These are phyloP conservation scores for Gloeostereum incarnatum DNA, from an alignment of 768 basidiomycete species.

Conservation along the genomic window DNA sequence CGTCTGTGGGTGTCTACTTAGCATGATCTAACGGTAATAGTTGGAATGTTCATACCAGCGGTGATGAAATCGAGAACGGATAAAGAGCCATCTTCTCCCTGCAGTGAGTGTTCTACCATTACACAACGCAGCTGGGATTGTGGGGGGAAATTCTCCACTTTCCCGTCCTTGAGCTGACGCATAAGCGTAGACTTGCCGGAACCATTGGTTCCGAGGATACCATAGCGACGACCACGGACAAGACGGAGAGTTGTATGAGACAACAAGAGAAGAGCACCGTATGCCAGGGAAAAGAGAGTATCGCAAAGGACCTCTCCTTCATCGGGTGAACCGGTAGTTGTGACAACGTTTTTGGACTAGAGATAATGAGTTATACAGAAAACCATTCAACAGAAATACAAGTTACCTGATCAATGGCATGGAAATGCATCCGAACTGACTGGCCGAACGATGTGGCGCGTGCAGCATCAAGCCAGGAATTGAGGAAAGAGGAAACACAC, in stretches of 20 bases:
- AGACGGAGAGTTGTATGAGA: constrained; percentile 91
- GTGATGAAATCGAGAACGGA: constrained; percentile 88
- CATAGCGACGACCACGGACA: constrained; percentile 86
- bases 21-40: not conserved
- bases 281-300: constrained; percentile 91
- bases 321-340: constrained; percentile 33
- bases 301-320: constrained; percentile 88
- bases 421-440: constrained; percentile 61
- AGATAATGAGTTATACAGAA: constrained; percentile 4
- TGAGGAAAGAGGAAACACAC: constrained; percentile 64
- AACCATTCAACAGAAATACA: constrained; percentile 4
- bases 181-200: constrained; percentile 94
- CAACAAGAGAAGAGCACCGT: constrained; percentile 87
- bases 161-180: constrained; percentile 91
- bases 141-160: constrained; percentile 93
- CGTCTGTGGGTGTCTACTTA: constrained; percentile 35
- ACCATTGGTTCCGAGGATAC: constrained; percentile 94
- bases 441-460: constrained; percentile 45
- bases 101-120: constrained; percentile 96
- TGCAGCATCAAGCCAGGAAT: constrained; percentile 56
- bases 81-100: constrained; percentile 83
- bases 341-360: constrained; percentile 52
- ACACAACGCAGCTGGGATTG: constrained; percentile 80
- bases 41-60: constrained; percentile 41
- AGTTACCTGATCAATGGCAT: constrained; percentile 62